Evolutionary conservation across 2,329 filamentous ascomycete species (phyloP).

Genomic region (Alternaria sp.): DNA sequence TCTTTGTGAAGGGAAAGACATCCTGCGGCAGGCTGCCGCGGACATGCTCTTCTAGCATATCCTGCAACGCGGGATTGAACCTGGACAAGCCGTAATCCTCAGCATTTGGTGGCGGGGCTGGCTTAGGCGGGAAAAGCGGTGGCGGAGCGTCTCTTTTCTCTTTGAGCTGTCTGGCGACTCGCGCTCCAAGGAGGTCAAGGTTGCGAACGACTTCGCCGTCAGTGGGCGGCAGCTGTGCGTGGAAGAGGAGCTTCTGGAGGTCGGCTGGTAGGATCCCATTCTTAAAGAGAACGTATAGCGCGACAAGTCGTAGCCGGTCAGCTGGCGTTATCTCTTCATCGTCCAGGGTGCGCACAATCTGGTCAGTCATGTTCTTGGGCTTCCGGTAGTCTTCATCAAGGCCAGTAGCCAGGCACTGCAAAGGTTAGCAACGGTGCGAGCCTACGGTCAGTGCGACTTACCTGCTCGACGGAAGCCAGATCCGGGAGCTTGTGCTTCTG

Average conservation of each 20-base stretch:
- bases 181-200: slow-evolving; percentile 81
- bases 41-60: slow-evolving; percentile 77
- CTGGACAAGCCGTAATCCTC: slow-evolving; percentile 87
- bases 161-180: slow-evolving; percentile 76
- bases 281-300: slow-evolving; percentile 85
- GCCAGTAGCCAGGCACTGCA: slow-evolving; percentile 80
- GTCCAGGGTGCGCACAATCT: slow-evolving; percentile 86
- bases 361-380: slow-evolving; percentile 86
- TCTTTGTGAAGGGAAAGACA: slow-evolving; percentile 59
- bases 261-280: slow-evolving; percentile 87
- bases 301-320: slow-evolving; percentile 84
- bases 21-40: slow-evolving; percentile 53
- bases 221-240: slow-evolving; percentile 78
- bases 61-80: slow-evolving; percentile 81
- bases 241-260: slow-evolving; percentile 81
- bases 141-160: slow-evolving; percentile 72
- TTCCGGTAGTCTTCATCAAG: slow-evolving; percentile 92
- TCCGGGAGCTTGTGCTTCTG: slow-evolving; percentile 85
- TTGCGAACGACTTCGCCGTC: slow-evolving; percentile 79
- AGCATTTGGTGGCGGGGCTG: slow-evolving; percentile 59
- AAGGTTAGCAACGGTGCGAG: slow-evolving; percentile 6
- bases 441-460: slow-evolving; percentile 33
- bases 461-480: slow-evolving; percentile 85
- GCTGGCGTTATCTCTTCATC: slow-evolving; percentile 75
- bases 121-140: slow-evolving; percentile 76